A percentile compares a stretch with the other conserved stretches of the same genome.
These are phyloP conservation scores for Fraxinus velutina DNA, from an alignment of 305 asterid species.

Conservation along the genomic window DNA sequence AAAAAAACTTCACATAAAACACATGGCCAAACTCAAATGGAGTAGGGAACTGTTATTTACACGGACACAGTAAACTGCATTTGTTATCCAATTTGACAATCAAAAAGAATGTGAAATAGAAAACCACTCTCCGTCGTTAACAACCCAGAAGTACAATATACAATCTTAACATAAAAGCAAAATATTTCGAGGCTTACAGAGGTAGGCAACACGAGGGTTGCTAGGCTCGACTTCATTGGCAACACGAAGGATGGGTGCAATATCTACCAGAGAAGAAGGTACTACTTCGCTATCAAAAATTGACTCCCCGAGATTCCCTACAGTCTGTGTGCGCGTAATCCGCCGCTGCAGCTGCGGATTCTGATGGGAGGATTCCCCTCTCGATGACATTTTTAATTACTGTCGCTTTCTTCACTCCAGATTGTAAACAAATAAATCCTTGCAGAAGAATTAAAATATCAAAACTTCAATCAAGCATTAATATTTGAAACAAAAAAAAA, in stretches of 20 bases:
- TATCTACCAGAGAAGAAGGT: conserved; percentile 92
- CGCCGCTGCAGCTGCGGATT: conserved; percentile 71
- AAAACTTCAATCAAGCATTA: conserved; percentile 5
- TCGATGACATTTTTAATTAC: conserved; percentile 51
- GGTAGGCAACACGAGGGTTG: conserved; percentile 96
- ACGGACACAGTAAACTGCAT: neutral
- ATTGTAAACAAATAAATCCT: conserved; percentile 18
- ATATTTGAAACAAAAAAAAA: neutral
- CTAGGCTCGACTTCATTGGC: conserved; percentile 99
- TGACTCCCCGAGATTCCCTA: conserved; percentile 87
- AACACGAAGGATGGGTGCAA: conserved; percentile 98
- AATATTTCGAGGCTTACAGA: conserved; percentile 50
- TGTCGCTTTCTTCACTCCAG: conserved; percentile 25
- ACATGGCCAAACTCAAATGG: neutral
- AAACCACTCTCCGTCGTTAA: neutral
- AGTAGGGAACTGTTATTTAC: neutral
- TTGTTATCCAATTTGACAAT: neutral
- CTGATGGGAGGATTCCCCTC: conserved; percentile 68
- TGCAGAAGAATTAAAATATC: conserved; percentile 3
- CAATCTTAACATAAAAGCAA: neutral
- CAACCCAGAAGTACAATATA: neutral
- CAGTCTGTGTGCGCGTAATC: conserved; percentile 82
- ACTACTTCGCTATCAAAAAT: conserved; percentile 94
- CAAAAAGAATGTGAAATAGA: neutral
- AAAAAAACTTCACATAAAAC: neutral